Percentiles rank a stretch among this genome's conserved stretches.
phyloP scores from a whole-genome alignment of 768 basidiomycete genomes.

The Boletus reticuloceps region DNA sequence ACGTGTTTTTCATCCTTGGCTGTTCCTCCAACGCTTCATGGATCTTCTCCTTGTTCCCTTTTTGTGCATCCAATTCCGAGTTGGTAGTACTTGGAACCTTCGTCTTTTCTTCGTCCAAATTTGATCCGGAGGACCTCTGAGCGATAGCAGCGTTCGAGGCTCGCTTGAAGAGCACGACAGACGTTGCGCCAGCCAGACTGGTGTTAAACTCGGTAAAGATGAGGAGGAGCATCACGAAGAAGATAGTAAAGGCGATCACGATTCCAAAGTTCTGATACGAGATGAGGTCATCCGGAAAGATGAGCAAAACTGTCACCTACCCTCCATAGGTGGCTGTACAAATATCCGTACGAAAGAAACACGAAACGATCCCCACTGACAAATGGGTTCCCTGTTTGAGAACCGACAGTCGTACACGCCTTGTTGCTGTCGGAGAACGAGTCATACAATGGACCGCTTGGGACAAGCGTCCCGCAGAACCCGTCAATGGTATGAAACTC shows the following conservation, averaged over 20 bases:
- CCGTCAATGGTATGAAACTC: constrained; percentile 76
- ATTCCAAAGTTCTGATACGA: constrained; percentile 63
- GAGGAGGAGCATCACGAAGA: constrained; percentile 55
- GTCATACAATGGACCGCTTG: constrained; percentile 62
- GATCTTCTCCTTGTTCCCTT: constrained; percentile 16
- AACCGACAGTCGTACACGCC: constrained; percentile 72
- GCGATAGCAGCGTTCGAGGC: constrained; percentile 36
- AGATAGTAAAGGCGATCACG: constrained; percentile 57
- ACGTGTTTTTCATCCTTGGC: constrained; percentile 47
- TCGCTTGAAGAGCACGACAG: constrained; percentile 66
- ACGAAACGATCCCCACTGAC: constrained; percentile 65
- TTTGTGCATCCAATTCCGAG: constrained; percentile 4
- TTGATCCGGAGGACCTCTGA: constrained; percentile 4
- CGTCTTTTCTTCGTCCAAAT: constrained; percentile 32
- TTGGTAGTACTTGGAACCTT: constrained; percentile 4
- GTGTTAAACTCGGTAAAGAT: constrained; percentile 57
- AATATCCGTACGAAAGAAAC: constrained; percentile 40
- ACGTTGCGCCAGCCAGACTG: constrained; percentile 30
- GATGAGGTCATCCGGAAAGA: not conserved
- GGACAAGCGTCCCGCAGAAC: constrained; percentile 55
- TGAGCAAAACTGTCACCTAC: constrained; percentile 22
- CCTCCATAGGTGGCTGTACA: constrained; percentile 48
- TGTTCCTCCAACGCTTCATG: constrained; percentile 37
- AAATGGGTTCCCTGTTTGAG: constrained; percentile 51
- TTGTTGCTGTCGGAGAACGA: constrained; percentile 58